A percentile compares a stretch with the other conserved stretches of the same genome.
These are phyloP conservation scores for Fraxinus sp. DNA, from an alignment of 305 asterid genomes.

Conservation along the genomic window DNA sequence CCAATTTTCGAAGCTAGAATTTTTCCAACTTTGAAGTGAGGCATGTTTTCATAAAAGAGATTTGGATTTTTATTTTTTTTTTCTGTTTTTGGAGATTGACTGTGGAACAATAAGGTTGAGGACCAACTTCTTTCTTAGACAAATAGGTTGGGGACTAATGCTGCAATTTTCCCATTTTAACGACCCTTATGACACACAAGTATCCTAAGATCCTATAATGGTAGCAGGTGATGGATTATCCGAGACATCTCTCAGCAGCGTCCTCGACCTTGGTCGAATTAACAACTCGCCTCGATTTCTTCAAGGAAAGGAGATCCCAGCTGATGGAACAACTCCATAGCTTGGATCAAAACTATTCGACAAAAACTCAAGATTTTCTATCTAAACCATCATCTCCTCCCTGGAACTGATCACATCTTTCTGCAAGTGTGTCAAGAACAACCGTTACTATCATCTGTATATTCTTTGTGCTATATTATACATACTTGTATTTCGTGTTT, in stretches of 20 bases:
- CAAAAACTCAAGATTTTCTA: slow-evolving; percentile 62
- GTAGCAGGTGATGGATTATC: too few species aligned
- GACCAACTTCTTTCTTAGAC: background rate
- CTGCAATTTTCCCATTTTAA: background rate
- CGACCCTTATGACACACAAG: background rate
- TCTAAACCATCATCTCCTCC: slow-evolving; percentile 82
- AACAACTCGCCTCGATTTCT: slow-evolving; percentile 89
- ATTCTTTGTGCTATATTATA: slow-evolving; percentile 36
- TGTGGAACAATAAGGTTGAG: background rate
- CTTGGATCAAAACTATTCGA: slow-evolving; percentile 68
- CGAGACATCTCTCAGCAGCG: too few species aligned
- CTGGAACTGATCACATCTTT: slow-evolving; percentile 57
- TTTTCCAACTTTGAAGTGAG: background rate
- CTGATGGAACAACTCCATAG: slow-evolving; percentile 95
- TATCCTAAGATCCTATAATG: background rate
- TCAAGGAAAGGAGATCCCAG: slow-evolving; percentile 94
- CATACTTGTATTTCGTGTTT: slow-evolving; percentile 24
- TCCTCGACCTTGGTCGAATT: slow-evolving; percentile 79
- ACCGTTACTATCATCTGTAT: slow-evolving; percentile 33
- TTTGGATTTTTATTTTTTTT: background rate
- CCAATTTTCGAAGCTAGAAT: background rate
- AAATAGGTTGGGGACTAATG: background rate
- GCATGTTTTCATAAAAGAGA: background rate
- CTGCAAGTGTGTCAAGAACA: slow-evolving; percentile 20
- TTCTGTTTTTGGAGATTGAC: background rate